Conservation (phyloP, 257 asterid species). For the Petunia axillaris region DNA sequence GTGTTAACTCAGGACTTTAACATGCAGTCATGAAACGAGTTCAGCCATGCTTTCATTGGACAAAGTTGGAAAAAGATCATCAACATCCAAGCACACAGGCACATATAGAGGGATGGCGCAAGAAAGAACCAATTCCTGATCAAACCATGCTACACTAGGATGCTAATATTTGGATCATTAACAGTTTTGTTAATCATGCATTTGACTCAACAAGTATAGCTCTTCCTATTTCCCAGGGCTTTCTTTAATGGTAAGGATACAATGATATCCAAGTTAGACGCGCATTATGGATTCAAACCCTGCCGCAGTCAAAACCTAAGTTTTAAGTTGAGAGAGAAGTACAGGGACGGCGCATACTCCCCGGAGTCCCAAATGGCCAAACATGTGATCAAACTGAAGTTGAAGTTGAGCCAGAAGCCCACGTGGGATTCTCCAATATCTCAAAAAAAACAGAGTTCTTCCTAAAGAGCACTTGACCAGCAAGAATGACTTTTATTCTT, state of each 20-base stretch:
- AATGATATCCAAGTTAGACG: background rate
- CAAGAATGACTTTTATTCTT: background rate
- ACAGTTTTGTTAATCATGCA: background rate
- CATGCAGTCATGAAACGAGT: too few relatives aligned
- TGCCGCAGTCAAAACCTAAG: background rate
- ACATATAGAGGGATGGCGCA: too few relatives aligned
- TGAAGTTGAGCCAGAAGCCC: background rate
- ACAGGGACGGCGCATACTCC: background rate
- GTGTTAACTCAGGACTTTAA: too few relatives aligned
- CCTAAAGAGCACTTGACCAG: background rate
- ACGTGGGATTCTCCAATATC: background rate
- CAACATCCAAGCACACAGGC: too few relatives aligned
- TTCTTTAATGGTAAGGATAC: background rate
- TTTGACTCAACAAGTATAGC: background rate
- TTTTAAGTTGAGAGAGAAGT: background rate
- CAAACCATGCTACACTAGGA: too few relatives aligned
- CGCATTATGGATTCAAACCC: background rate
- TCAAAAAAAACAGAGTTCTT: too few relatives aligned
- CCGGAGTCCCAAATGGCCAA: background rate
- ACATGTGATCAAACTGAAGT: background rate
- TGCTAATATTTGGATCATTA: background rate
- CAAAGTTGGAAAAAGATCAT: too few relatives aligned
- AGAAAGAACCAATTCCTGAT: too few relatives aligned
- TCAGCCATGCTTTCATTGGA: too few relatives aligned
- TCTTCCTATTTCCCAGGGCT: background rate